Evolutionary conservation across 345 rosid genomes (phyloP), one percentile per base, ranked within the genome.

Genomic region (Sonneratia alba): DNA sequence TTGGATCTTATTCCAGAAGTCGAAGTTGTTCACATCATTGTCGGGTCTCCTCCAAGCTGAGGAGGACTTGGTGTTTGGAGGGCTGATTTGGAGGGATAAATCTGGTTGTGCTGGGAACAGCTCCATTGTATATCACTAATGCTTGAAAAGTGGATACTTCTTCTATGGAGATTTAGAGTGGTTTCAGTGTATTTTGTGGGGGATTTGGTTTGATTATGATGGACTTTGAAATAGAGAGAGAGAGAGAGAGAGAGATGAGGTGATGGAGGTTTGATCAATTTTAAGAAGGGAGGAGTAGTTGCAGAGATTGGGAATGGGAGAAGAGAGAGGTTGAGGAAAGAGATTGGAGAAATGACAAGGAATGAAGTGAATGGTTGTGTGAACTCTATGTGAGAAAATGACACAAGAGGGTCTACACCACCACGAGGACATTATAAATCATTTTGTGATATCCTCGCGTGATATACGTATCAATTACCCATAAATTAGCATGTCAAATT

Each of bases 341-440:
- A 78, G 70, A 68, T 72, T 51, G 72, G 69, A 73, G 87, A 83
- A 78, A 77, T 71, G 87, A 81, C 84, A 82, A 79, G 84, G 86
- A 74, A 74, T 80, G 83, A 75, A 80, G 86, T 79, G 84, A 86
- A 85, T 78, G 89, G 88, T 66, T 38, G 88, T 86, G 89, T 82
- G 87, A 89, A 84, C 87, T 85, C 80, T 87, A 84, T 82, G 86
- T 76, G 85, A 89, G 95, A 89, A 85, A 87, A 86, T 83, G 95
- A 89, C 95, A 89, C 85, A 84, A 80, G 81, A 79, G 15, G 72
- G 74, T 75, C 42, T 67, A 75, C 56, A 61, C 10, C 51, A 61
- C 34, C 51, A 51, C 7, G 21, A 45, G 56, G 57, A 47, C 22
- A 47, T 37, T 6, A 18, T 3, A 62, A 34, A 62, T 47, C 15